These are phyloP conservation scores for Caryopteris hybrid DNA, from an alignment of 305 asterid species.

Conservation along the genomic window DNA sequence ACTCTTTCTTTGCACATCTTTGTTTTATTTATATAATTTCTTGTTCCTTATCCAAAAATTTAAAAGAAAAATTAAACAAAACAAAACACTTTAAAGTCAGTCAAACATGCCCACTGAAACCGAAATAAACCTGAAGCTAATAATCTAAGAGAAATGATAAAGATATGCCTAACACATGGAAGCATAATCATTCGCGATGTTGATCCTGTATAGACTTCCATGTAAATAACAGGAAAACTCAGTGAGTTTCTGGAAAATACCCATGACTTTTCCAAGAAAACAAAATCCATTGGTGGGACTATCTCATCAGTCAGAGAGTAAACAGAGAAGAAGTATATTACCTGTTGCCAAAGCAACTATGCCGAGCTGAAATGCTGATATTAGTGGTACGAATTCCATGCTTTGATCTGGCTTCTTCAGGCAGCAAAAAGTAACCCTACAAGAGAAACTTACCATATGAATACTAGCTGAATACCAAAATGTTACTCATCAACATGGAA, in stretches of 20 bases:
- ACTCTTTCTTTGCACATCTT: no score
- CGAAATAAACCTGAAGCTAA: neutral
- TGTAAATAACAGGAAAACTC: neutral
- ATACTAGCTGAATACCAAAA: constrained; percentile 13
- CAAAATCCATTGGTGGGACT: neutral
- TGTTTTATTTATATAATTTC: no score
- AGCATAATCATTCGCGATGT: neutral
- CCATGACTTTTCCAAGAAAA: neutral
- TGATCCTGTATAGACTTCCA: neutral
- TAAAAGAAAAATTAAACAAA: no score
- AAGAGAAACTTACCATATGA: constrained; percentile 16
- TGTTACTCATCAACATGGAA: neutral
- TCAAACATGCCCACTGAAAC: neutral
- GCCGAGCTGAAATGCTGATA: constrained; percentile 83
- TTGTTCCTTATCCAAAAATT: no score
- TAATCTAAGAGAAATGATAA: neutral
- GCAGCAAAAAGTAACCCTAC: constrained; percentile 89
- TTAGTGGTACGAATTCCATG: constrained; percentile 71
- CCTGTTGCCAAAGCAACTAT: constrained; percentile 96
- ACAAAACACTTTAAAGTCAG: neutral
- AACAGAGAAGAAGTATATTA: constrained; percentile 28
- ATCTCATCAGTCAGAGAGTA: constrained; percentile 14
- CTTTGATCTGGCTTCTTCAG: constrained; percentile 81
- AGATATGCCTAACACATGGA: neutral
- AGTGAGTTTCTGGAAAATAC: neutral